phyloP scores from a whole-genome alignment of 768 basidiomycete genomes.

The Collybia nuda region DNA sequence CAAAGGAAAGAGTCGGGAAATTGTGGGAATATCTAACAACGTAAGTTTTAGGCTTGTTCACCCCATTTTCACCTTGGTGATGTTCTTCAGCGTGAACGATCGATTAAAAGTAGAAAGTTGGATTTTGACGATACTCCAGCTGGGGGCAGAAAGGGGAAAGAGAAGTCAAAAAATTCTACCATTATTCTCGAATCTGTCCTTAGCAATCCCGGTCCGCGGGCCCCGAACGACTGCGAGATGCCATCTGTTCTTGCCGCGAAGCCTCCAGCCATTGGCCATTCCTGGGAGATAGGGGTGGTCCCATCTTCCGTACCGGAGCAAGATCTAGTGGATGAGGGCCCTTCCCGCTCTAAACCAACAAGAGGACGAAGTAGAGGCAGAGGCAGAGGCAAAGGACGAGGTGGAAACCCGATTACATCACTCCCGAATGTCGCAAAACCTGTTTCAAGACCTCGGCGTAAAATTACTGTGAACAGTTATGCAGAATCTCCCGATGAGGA shows the following conservation, averaged over 20 bases:
- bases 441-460: not conserved
- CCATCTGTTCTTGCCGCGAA: slow-evolving; percentile 3
- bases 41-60: too few relatives aligned
- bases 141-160: not conserved
- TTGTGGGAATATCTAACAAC: not conserved
- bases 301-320: slow-evolving; percentile 65
- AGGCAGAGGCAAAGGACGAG: not conserved
- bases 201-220: too few relatives aligned
- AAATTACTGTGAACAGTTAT: slow-evolving; percentile 17
- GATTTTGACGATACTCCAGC: too few relatives aligned
- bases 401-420: slow-evolving; percentile 1
- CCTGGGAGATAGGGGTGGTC: slow-evolving; percentile 38
- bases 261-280: slow-evolving; percentile 10
- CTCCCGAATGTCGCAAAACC: not conserved
- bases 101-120: too few relatives aligned
- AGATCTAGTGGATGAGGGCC: slow-evolving; percentile 22
- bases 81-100: too few relatives aligned
- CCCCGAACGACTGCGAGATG: slow-evolving; percentile 1
- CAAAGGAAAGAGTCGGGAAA: slow-evolving; percentile 4
- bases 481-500: slow-evolving; percentile 12
- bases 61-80: not conserved
- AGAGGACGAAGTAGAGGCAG: slow-evolving; percentile 4
- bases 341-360: not conserved
- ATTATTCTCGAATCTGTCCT: too few relatives aligned
- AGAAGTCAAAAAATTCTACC: too few relatives aligned